Base-by-base conservation (phyloP, 2,329 filamentous ascomycete species). In the Nothophoma quercina region DNA sequence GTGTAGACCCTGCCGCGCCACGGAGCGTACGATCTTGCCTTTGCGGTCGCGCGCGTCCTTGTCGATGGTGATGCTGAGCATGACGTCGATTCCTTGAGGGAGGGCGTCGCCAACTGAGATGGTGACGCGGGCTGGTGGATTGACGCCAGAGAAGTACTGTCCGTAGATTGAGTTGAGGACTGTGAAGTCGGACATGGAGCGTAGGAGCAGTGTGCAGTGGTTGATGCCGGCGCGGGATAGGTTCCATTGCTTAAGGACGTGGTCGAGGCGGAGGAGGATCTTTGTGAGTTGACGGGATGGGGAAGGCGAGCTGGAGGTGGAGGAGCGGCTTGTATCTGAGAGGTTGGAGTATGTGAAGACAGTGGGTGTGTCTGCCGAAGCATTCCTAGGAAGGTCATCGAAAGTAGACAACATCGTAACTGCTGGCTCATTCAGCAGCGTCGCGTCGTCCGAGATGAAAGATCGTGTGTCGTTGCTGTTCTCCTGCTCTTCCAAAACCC, bases 51-150 rank as follows among this genome's bases (percentile, higher is more conserved):
- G 41, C 1, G 18, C 21, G 13, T 56, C 47, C 26, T 64, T 62
- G 45, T 69, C 64, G n/a, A 81, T 64, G 9, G 80, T 71, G 23
- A 83, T 71, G 15, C 81, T 84, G 16, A 87, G 74, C 56, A 93
- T 82, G 13, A 90, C 83, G 53, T 87, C 81, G 42, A 81, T 76
- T 8, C 79, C 81, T 0, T 68, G 38, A 0, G 89, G 89, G 7
- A 97, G 79, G 6, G 80, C 69, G 40, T 85, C 77, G 3, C 91
- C 91, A 57, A 88, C 89, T 0, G 91, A 88, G 40, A 98, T 84
- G 5, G 92, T 96, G 41, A 96, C 88, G 41, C 95, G 80, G 0
- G 93, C 86, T 0, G 95, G 91, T 0, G 95, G 95, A 59, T 93
- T 96, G 0, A 93, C 88, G 40, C 83, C 79, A 16, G 77, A 77